A percentile compares a stretch with the other conserved stretches of the same genome.
Conservation (phyloP, 129 eudicot genomes). For the Escallonia rubra region DNA sequence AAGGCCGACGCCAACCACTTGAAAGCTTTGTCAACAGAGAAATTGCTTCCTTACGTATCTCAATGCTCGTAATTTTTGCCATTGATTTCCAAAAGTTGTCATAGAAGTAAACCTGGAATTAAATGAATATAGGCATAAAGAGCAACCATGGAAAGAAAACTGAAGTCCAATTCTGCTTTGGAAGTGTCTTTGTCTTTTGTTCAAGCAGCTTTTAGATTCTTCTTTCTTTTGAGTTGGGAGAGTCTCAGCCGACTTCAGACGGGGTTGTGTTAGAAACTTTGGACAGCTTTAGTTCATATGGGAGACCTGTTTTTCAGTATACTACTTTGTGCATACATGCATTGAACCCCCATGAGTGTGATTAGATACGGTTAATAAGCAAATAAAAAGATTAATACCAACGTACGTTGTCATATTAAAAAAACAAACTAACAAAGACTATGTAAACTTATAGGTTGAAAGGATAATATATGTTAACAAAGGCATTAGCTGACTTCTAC, state of each 20-base stretch:
- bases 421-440: background rate
- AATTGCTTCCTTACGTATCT: constrained; percentile 30
- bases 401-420: no score
- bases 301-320: no score
- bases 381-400: no score
- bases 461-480: no score
- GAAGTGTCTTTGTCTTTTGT: background rate
- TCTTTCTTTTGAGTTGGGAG: no score
- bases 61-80: constrained; percentile 8
- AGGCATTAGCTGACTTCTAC: background rate
- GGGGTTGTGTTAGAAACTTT: background rate
- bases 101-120: constrained; percentile 32
- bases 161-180: background rate
- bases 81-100: constrained; percentile 38
- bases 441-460: background rate
- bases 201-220: background rate
- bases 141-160: background rate
- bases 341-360: no score
- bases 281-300: background rate
- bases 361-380: no score
- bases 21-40: constrained; percentile 40
- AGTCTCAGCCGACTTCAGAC: background rate
- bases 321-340: no score
- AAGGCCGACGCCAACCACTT: constrained; percentile 44
- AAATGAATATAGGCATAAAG: background rate